phyloP scores from a whole-genome alignment of 2,329 filamentous ascomycete species.

The Hymenoscyphus infarciens region DNA sequence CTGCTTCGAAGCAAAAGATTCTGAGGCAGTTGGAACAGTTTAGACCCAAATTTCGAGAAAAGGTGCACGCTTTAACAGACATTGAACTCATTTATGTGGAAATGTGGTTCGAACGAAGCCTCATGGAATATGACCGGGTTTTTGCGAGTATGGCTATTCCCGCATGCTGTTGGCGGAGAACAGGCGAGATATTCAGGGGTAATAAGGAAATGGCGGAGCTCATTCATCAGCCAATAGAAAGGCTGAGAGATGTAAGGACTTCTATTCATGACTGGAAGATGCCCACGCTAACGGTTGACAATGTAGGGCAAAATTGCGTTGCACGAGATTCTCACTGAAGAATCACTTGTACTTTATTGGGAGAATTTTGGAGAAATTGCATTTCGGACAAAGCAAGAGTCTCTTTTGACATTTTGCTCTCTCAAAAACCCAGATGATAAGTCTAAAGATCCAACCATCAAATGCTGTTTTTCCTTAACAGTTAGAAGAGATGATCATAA shows the following conservation, averaged over 20 bases:
- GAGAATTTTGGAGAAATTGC: conserved; percentile 98
- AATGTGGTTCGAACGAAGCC: conserved; percentile 96
- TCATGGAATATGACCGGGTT: conserved; percentile 97
- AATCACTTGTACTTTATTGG: conserved; percentile 95
- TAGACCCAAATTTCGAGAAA: conserved; percentile 90
- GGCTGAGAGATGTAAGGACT: conserved; percentile 76
- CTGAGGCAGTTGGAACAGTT: conserved; percentile 88
- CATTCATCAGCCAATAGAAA: conserved; percentile 88
- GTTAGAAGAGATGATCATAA: conserved; percentile 93
- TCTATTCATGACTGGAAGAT: conserved; percentile 2
- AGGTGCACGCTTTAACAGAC: conserved; percentile 87
- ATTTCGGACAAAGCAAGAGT: conserved; percentile 91
- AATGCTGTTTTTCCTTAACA: conserved; percentile 97
- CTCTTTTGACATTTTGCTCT: conserved; percentile 88
- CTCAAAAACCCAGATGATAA: conserved; percentile 75
- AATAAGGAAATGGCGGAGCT: conserved; percentile 99
- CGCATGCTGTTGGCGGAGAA: conserved; percentile 94
- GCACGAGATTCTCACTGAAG: conserved; percentile 93
- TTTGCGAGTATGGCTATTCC: conserved; percentile 99
- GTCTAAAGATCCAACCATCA: conserved; percentile 69
- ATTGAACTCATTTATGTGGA: conserved; percentile 93
- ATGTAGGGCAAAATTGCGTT: conserved; percentile 84
- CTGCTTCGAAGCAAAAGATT: conserved; percentile 83
- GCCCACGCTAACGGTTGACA: conserved; percentile 6
- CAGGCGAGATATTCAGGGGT: conserved; percentile 93